phyloP scores from a whole-genome alignment of 148 eudicot species.

The Silene uniflora region DNA sequence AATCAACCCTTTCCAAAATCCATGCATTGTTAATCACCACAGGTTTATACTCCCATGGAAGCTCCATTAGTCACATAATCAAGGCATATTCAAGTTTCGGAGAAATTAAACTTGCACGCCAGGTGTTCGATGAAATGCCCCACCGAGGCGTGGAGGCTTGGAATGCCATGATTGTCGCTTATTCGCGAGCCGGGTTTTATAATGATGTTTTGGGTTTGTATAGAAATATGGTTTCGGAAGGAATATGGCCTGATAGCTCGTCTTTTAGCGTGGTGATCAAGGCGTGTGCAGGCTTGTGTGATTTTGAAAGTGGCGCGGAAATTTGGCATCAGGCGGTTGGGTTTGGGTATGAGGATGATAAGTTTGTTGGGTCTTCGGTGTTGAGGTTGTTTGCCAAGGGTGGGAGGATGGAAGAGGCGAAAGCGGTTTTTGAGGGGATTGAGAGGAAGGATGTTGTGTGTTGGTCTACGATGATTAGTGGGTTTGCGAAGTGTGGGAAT shows the following conservation, averaged over 20 bases:
- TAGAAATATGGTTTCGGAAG: constrained; percentile 38
- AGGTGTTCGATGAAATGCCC: constrained; percentile 58
- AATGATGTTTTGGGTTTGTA: constrained; percentile 45
- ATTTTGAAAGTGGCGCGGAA: constrained; percentile 50
- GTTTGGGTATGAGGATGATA: constrained; percentile 54
- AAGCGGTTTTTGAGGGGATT: constrained; percentile 50
- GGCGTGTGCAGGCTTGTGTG: constrained; percentile 54
- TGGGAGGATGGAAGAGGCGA: constrained; percentile 57
- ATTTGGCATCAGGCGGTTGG: constrained; percentile 45
- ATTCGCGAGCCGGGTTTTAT: constrained; percentile 34
- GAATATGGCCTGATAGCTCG: constrained; percentile 70
- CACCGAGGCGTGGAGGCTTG: constrained; percentile 52
- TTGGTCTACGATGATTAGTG: constrained; percentile 66
- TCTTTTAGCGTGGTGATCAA: constrained; percentile 62
- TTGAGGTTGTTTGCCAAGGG: constrained; percentile 58
- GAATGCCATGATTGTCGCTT: constrained; percentile 62
- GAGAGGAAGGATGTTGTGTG: constrained; percentile 48
- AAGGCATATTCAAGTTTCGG: constrained; percentile 47
- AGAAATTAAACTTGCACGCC: constrained; percentile 38
- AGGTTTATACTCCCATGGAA: constrained; percentile 37
- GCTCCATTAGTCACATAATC: constrained; percentile 40
- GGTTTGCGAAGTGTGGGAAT: constrained; percentile 50
- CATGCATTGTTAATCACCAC: constrained; percentile 52
- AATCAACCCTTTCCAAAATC: constrained; percentile 36
- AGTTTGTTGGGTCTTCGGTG: constrained; percentile 61